phyloP scores from a whole-genome alignment of 805 yeast genomes.

The Teunomyces barrocoloradensis region DNA sequence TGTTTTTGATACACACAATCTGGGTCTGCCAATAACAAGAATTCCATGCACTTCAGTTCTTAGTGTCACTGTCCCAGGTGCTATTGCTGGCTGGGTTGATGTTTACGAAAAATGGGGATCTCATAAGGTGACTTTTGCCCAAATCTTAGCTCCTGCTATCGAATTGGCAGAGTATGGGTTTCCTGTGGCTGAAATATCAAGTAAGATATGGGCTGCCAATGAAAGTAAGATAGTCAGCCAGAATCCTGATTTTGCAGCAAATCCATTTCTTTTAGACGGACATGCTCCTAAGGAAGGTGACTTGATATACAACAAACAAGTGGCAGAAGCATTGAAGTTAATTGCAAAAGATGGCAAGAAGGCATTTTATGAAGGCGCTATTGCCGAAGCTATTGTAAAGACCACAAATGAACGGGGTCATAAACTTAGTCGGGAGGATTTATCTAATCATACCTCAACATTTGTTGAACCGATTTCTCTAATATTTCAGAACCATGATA shows the following conservation, averaged over 20 bases:
- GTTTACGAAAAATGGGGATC: conserved; percentile 70
- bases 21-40: conserved; percentile 46
- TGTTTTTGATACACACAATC: conserved; percentile 36
- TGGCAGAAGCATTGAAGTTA: conserved; percentile 52
- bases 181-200: conserved; percentile 61
- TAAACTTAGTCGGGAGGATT: conserved; percentile 53
- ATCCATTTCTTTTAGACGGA: conserved; percentile 34
- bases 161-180: conserved; percentile 68
- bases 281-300: conserved; percentile 57
- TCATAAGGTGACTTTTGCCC: conserved; percentile 56
- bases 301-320: conserved; percentile 46
- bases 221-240: conserved; percentile 37
- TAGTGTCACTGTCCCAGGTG: conserved; percentile 73
- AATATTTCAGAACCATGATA: conserved; percentile 47
- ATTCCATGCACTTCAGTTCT: conserved; percentile 54
- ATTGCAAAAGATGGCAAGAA: conserved; percentile 58
- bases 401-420: conserved; percentile 56
- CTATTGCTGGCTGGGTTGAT: conserved; percentile 78
- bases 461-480: conserved; percentile 63
- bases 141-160: conserved; percentile 63
- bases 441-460: conserved; percentile 55
- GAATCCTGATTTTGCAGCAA: conserved; percentile 30
- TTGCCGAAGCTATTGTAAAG: conserved; percentile 62
- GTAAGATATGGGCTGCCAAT: conserved; percentile 41
- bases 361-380: conserved; percentile 69